Percentiles rank a stretch among this genome's conserved stretches.
phyloP scores from a whole-genome alignment of 441 rosid genomes.

The Hura crepitans region DNA sequence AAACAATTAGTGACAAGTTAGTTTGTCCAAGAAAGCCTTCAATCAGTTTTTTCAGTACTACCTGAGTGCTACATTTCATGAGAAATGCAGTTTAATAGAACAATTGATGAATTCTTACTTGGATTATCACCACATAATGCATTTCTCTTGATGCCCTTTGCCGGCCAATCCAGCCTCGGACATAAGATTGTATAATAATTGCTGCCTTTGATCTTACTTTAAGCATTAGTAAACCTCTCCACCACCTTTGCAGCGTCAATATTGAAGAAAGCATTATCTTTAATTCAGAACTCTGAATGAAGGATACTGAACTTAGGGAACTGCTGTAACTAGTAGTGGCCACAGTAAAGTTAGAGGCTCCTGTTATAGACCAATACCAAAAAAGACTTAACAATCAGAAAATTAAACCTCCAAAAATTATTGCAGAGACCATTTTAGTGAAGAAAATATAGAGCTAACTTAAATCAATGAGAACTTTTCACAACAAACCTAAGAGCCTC shows the following conservation, averaged over 20 bases:
- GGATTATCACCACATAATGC: constrained; percentile 39
- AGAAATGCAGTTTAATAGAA: not conserved
- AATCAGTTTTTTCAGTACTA: not conserved
- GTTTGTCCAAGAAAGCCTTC: not conserved
- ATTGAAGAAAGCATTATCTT: constrained; percentile 32
- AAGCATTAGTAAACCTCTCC: constrained; percentile 50
- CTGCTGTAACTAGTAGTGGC: constrained; percentile 16
- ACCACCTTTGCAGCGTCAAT: constrained; percentile 75
- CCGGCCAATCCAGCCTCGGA: constrained; percentile 60
- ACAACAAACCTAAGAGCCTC: constrained; percentile 56
- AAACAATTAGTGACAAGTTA: not conserved
- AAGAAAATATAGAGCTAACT: not conserved
- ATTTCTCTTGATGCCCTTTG: constrained; percentile 40
- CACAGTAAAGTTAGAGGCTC: constrained; percentile 34
- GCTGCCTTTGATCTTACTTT: constrained; percentile 49
- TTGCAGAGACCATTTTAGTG: not conserved
- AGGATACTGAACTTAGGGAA: constrained; percentile 25
- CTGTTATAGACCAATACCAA: constrained; percentile 33
- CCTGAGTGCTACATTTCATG: not conserved
- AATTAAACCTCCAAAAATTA: not conserved
- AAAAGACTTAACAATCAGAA: no score
- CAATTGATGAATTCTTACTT: constrained; percentile 39
- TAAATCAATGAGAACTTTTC: constrained; percentile 15
- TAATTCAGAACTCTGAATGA: constrained; percentile 32
- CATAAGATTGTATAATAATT: constrained; percentile 49